Conservation (phyloP, 2,329 filamentous ascomycete genomes). For the Chalara sp. region DNA sequence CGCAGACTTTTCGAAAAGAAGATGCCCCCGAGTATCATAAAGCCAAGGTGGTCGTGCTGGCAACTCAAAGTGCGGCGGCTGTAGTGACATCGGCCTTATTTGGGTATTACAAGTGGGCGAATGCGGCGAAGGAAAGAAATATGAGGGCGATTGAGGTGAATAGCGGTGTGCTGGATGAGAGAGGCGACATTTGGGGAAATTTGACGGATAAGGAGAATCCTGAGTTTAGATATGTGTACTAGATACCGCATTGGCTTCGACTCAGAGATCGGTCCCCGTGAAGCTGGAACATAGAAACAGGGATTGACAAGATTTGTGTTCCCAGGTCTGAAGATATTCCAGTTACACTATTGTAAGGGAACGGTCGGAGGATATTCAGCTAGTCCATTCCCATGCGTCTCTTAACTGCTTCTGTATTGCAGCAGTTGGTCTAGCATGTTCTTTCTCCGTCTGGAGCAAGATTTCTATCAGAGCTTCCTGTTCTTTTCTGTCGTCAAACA, state of each 20-base stretch:
- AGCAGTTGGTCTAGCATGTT: slow-evolving; percentile 46
- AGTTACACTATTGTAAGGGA: no score
- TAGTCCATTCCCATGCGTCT: slow-evolving; percentile 41
- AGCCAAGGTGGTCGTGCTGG: slow-evolving; percentile 40
- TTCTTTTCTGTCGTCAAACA: slow-evolving; percentile 38
- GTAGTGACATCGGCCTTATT: background rate
- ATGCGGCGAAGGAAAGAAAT: background rate
- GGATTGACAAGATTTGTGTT: no score
- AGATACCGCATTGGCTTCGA: no score
- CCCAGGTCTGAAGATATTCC: no score
- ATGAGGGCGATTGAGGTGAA: background rate
- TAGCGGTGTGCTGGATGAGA: background rate
- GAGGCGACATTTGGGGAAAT: background rate
- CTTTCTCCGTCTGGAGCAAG: slow-evolving; percentile 39
- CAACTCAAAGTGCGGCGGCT: background rate
- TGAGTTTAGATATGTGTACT: background rate
- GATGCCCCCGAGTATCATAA: slow-evolving; percentile 38
- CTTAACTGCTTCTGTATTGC: slow-evolving; percentile 40
- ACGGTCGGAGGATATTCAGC: no score
- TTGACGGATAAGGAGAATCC: background rate
- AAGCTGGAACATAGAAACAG: no score
- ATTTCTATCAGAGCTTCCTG: slow-evolving; percentile 42
- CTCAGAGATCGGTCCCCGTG: no score
- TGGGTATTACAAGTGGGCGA: background rate
- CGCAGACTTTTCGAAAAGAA: slow-evolving; percentile 28